A percentile compares a stretch with the other conserved stretches of the same genome.
Conservation (phyloP, 345 rosid species). For the Boechera divaricarpa region DNA sequence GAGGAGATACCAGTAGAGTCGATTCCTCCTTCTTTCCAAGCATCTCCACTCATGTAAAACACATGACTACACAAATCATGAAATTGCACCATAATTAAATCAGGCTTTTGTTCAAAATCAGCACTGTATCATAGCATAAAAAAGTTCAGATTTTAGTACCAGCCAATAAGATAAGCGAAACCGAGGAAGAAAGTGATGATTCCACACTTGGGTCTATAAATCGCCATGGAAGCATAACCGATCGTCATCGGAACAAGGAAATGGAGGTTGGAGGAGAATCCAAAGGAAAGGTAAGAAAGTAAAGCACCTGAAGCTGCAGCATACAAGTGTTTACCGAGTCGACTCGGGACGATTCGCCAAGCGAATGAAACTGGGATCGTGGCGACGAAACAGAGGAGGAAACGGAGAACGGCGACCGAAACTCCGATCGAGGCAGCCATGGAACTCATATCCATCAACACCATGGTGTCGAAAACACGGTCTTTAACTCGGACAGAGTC, state of each 20-base stretch:
- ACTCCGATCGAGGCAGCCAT: slow-evolving; percentile 89
- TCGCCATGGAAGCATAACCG: slow-evolving; percentile 80
- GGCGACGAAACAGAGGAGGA: slow-evolving; percentile 85
- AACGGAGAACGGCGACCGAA: slow-evolving; percentile 81
- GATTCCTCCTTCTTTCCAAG: slow-evolving; percentile 99
- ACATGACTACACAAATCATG: slow-evolving; percentile 71
- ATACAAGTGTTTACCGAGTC: slow-evolving; percentile 65
- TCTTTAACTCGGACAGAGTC: slow-evolving; percentile 27
- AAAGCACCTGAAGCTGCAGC: slow-evolving; percentile 67
- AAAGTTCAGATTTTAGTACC: slow-evolving; percentile 46
- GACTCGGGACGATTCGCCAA: slow-evolving; percentile 74
- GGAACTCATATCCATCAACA: slow-evolving; percentile 52
- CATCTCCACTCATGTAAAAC: slow-evolving; percentile 99
- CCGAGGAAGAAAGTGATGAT: slow-evolving; percentile 72
- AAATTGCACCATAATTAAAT: slow-evolving; percentile 12
- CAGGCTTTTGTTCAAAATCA: background rate
- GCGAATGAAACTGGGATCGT: slow-evolving; percentile 80
- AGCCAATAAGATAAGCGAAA: slow-evolving; percentile 91
- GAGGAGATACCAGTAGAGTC: slow-evolving; percentile 77
- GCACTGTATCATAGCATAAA: background rate
- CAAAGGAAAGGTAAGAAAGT: slow-evolving; percentile 84
- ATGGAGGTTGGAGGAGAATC: slow-evolving; percentile 93
- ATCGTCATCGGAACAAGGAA: slow-evolving; percentile 83
- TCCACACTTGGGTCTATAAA: slow-evolving; percentile 74
- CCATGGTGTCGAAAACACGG: slow-evolving; percentile 32